These are phyloP conservation scores for Arthrobotrys conoides DNA, from an alignment of 2,329 filamentous ascomycete species.

Conservation along the genomic window DNA sequence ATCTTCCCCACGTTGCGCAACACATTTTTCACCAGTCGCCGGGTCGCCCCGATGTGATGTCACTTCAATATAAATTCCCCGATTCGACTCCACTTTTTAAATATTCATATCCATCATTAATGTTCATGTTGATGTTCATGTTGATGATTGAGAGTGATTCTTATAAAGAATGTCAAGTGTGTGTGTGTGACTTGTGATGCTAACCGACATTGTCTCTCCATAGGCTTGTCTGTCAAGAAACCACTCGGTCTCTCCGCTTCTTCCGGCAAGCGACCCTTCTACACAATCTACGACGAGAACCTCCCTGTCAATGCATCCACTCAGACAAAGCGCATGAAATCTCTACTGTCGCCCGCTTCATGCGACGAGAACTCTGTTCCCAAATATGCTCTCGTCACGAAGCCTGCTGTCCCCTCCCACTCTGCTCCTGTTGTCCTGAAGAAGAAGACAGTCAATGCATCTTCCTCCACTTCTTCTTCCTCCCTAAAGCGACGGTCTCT, in stretches of 20 bases:
- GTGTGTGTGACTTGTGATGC: constrained; percentile 32
- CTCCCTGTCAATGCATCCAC: constrained; percentile 23
- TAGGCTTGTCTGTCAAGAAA: constrained; percentile 36
- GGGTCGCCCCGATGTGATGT: constrained; percentile 23
- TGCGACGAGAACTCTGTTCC: constrained; percentile 57
- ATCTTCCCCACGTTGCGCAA: constrained; percentile 35
- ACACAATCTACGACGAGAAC: constrained; percentile 57
- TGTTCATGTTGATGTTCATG: neutral
- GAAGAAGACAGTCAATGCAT: constrained; percentile 39
- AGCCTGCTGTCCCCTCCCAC: constrained; percentile 42
- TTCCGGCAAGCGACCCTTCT: constrained; percentile 49
- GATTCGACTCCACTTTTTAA: constrained; percentile 4
- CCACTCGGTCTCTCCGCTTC: constrained; percentile 24
- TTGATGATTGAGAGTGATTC: neutral
- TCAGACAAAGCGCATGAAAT: constrained; percentile 56
- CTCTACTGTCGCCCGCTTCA: constrained; percentile 35
- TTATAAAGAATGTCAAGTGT: too few species aligned
- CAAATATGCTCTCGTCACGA: constrained; percentile 57
- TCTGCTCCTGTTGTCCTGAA: constrained; percentile 45
- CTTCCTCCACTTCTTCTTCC: constrained; percentile 17
- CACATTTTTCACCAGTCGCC: constrained; percentile 41
- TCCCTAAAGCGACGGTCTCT: constrained; percentile 39
- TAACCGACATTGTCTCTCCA: constrained; percentile 23
- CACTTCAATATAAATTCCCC: constrained; percentile 11
- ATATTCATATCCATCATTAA: neutral